Evolutionary conservation across 225 moss, liverwort and hornwort species (phyloP).

Genomic region (Marchantia paleacea): DNA sequence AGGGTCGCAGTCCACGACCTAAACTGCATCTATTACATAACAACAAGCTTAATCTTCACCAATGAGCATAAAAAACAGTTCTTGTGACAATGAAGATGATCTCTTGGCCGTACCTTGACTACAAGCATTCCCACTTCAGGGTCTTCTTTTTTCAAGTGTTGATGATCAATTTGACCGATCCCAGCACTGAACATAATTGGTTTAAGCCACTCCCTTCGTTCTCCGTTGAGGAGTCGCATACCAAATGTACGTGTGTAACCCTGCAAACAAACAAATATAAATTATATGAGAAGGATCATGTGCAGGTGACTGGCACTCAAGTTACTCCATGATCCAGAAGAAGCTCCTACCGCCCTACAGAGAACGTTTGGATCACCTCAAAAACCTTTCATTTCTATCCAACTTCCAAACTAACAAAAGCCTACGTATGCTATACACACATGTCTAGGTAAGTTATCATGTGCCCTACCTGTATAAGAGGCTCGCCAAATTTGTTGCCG

Average conservation of each 20-base stretch:
- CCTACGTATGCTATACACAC: no score
- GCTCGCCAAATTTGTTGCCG: conserved; percentile 99
- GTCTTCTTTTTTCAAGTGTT: conserved; percentile 79
- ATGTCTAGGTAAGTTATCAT: no score
- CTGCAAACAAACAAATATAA: conserved; percentile 29
- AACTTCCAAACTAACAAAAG: no score
- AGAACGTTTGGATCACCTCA: no score
- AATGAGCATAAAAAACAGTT: not conserved
- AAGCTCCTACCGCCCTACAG: no score
- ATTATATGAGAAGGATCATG: no score
- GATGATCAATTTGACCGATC: conserved; percentile 99
- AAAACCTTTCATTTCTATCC: no score
- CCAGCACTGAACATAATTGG: conserved; percentile 99
- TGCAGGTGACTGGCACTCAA: no score
- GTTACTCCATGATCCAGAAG: no score
- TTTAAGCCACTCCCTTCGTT: conserved; percentile 98
- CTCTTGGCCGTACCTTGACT: conserved; percentile 61
- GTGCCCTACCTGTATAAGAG: conserved; percentile 74
- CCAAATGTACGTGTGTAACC: conserved; percentile 97
- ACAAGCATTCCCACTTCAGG: conserved; percentile 93
- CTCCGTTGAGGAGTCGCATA: conserved; percentile 88
- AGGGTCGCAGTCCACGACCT: not conserved
- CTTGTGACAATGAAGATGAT: not conserved
- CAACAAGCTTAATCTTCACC: no score
- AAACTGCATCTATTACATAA: not conserved